Evolutionary conservation across 805 yeast genomes (phyloP).

Genomic region (Lachancea thermotolerans): DNA sequence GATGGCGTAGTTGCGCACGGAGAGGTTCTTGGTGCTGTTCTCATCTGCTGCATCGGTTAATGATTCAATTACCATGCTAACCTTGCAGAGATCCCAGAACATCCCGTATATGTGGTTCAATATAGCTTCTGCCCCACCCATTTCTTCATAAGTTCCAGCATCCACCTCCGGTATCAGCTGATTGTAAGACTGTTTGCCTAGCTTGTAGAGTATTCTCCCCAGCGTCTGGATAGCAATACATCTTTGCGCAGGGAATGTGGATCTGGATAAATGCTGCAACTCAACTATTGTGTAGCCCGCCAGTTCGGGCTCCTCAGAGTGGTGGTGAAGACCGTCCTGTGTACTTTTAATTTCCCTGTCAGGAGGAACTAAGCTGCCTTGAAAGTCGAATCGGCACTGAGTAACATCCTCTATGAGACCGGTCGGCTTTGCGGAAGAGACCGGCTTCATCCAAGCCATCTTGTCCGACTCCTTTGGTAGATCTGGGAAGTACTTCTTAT

Average conservation of each 20-base stretch:
- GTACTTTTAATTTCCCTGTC: constrained; percentile 44
- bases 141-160: constrained; percentile 33
- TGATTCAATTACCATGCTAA: constrained; percentile 56
- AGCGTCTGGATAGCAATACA: constrained; percentile 78
- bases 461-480: constrained; percentile 76
- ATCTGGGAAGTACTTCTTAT: constrained; percentile 83
- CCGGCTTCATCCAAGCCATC: constrained; percentile 86
- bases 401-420: constrained; percentile 41
- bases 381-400: constrained; percentile 81
- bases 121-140: constrained; percentile 33
- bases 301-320: constrained; percentile 76
- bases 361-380: constrained; percentile 68
- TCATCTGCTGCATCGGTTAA: constrained; percentile 67
- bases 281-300: constrained; percentile 92
- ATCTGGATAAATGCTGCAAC: constrained; percentile 68
- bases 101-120: constrained; percentile 34
- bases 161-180: constrained; percentile 43
- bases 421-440: constrained; percentile 36
- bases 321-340: constrained; percentile 79
- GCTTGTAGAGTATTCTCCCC: constrained; percentile 79
- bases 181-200: constrained; percentile 57
- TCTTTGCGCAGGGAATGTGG: constrained; percentile 78
- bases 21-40: constrained; percentile 50
- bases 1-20: constrained; percentile 74
- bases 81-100: constrained; percentile 68